Conservation (phyloP, 1,284 basidiomycete genomes). For the Inonotus hispidus region DNA sequence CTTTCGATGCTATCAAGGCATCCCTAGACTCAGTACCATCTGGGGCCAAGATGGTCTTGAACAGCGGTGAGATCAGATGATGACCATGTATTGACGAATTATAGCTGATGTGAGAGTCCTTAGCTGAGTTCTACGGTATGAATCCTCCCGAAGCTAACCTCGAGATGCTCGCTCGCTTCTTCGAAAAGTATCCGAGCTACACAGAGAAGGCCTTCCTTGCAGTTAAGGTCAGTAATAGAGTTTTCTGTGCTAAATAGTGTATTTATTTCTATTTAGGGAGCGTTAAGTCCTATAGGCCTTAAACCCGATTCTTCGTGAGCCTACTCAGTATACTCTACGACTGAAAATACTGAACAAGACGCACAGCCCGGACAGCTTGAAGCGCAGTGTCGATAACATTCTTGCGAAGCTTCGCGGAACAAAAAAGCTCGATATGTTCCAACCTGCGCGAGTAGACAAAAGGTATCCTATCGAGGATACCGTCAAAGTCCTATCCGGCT, state of each 20-base stretch:
- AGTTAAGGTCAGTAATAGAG: conserved; percentile 30
- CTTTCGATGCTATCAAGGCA: conserved; percentile 60
- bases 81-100: background rate
- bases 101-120: background rate
- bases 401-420: conserved; percentile 35
- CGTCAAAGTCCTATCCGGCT: conserved; percentile 25
- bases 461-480: conserved; percentile 32
- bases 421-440: conserved; percentile 42
- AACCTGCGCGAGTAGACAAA: conserved; percentile 32
- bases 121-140: conserved; percentile 40
- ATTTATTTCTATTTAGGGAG: conserved; percentile 36
- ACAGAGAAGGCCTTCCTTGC: conserved; percentile 45
- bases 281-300: conserved; percentile 22
- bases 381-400: conserved; percentile 35
- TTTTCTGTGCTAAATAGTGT: background rate
- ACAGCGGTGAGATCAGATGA: conserved; percentile 35
- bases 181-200: conserved; percentile 48
- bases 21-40: conserved; percentile 47
- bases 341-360: background rate
- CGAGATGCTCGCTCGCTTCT: conserved; percentile 39
- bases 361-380: conserved; percentile 35
- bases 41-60: conserved; percentile 43
- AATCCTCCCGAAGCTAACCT: conserved; percentile 34
- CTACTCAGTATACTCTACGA: background rate
- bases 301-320: conserved; percentile 29